Evolutionary conservation across 140 eudicot species (phyloP), one percentile per base, ranked within the genome.

Genomic region (Cichorium intybus): DNA sequence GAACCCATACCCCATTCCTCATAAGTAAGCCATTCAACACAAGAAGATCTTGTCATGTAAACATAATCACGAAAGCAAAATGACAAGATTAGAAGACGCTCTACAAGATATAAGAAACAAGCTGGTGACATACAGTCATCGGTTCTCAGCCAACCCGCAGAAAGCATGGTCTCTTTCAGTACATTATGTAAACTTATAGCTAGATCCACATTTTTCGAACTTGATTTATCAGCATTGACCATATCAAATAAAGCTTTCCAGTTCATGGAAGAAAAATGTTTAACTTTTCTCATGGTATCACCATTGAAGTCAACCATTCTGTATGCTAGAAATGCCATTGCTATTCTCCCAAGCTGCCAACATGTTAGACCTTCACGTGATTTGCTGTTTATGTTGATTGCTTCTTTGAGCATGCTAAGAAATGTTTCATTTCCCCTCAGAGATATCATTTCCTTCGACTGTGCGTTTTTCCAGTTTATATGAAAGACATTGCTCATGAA

Each of bases 21-120:
- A 59, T 47, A 33, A 15, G 34, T 18, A 37, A 80, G 62, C 81
- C 89, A 78, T 24, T 83, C 95, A 1, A 81, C 74, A 43, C 75
- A 79, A 2, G 90, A 75, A 24, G 90, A 83, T 50, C 75, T 62
- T 65, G 82, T 52, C 4, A 81, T 73, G 66, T 72, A 71, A 47
- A 73, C 64, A 41, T 15, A 20, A 15, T 77, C 78, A 2, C 29
- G 46, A 10, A 45, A 54, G 60, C 68, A 63, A 63, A 65, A 73
- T 6, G 69, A 74, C 59, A 81, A 57, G 16, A 87, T 57, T 55
- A 80, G 27, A 53, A 83, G 76, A 2, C 82, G 76, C 58, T 87
- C 90, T 39, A 80, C 39, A 59, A 87, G 74, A 76, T 87, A 83
- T 41, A 83, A 37, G 56, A 83, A 87, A 61, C 81, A 75, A 31